phyloP scores from a whole-genome alignment of 2,329 filamentous ascomycete species.

The Aspergillus niger region DNA sequence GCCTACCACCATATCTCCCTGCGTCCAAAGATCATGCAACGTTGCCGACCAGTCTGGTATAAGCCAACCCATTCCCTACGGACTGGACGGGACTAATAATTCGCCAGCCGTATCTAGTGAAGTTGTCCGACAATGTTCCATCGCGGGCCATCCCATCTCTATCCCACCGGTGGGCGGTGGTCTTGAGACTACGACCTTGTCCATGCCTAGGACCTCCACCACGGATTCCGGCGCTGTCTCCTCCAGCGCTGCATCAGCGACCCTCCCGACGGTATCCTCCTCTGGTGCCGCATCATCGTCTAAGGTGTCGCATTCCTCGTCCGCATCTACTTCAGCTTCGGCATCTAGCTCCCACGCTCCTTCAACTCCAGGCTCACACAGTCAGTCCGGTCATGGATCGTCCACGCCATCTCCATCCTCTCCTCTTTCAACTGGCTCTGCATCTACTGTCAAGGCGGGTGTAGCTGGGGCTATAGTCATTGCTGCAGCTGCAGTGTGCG shows the following conservation, averaged over 20 bases:
- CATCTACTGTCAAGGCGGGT: slow-evolving; percentile 25
- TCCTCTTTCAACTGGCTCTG: slow-evolving; percentile 1
- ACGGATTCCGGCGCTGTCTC: slow-evolving; percentile 7
- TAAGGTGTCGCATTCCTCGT: neutral
- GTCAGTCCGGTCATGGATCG: neutral
- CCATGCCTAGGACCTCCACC: slow-evolving; percentile 9
- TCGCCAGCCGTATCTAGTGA: slow-evolving; percentile 38
- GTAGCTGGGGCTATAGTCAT: slow-evolving; percentile 28
- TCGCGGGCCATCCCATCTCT: slow-evolving; percentile 40
- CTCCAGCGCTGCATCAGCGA: slow-evolving; percentile 4
- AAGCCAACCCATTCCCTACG: slow-evolving; percentile 9
- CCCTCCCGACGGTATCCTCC: slow-evolving; percentile 11
- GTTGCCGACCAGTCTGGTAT: slow-evolving; percentile 41
- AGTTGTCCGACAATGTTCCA: slow-evolving; percentile 38
- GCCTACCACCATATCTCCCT: slow-evolving; percentile 47
- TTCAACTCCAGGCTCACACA: neutral
- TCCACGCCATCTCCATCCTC: neutral
- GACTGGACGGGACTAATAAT: neutral
- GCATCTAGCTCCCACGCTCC: neutral
- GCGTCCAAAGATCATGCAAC: slow-evolving; percentile 48
- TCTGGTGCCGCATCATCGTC: neutral
- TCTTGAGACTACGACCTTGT: slow-evolving; percentile 19
- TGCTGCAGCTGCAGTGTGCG: slow-evolving; percentile 20
- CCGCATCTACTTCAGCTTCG: neutral
- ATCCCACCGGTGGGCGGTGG: slow-evolving; percentile 33